phyloP scores from a whole-genome alignment of 2,329 filamentous ascomycete species.

The Phoma sp. region DNA sequence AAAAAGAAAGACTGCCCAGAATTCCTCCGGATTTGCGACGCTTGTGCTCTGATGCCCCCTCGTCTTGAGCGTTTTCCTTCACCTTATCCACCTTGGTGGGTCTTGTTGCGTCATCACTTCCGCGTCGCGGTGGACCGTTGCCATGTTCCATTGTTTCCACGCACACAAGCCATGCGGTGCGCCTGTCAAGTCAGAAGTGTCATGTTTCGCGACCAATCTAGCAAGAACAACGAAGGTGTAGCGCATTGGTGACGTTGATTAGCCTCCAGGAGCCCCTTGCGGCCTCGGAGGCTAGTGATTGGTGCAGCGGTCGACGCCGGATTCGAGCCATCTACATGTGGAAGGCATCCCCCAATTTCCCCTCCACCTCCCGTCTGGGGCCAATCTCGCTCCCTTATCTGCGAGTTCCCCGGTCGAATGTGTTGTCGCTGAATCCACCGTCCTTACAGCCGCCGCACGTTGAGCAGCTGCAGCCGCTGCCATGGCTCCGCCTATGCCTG shows the following conservation, averaged over 20 bases:
- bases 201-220: slow-evolving; percentile 27
- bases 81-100: slow-evolving; percentile 1
- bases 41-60: slow-evolving; percentile 45
- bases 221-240: slow-evolving; percentile 14
- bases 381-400: slow-evolving; percentile 23
- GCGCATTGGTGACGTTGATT: slow-evolving; percentile 18
- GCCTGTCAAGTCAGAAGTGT: slow-evolving; percentile 20
- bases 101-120: slow-evolving; percentile 17
- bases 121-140: slow-evolving; percentile 11
- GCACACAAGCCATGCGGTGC: slow-evolving; percentile 23
- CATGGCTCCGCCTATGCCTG: slow-evolving; percentile 68
- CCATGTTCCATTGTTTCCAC: slow-evolving; percentile 36
- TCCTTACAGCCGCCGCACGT: slow-evolving; percentile 24
- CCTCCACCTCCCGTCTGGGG: slow-evolving; percentile 28
- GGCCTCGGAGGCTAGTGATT: slow-evolving; percentile 25
- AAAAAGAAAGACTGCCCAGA: slow-evolving; percentile 73
- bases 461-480: slow-evolving; percentile 27
- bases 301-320: slow-evolving; percentile 25
- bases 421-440: slow-evolving; percentile 21
- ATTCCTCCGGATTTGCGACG: slow-evolving; percentile 69
- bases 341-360: slow-evolving; percentile 32
- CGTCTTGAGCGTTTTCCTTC: slow-evolving; percentile 16
- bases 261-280: slow-evolving; percentile 20
- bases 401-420: slow-evolving; percentile 20
- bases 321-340: slow-evolving; percentile 27